Base-by-base conservation (phyloP, 129 eudicot genomes). In the Logfia minima region DNA sequence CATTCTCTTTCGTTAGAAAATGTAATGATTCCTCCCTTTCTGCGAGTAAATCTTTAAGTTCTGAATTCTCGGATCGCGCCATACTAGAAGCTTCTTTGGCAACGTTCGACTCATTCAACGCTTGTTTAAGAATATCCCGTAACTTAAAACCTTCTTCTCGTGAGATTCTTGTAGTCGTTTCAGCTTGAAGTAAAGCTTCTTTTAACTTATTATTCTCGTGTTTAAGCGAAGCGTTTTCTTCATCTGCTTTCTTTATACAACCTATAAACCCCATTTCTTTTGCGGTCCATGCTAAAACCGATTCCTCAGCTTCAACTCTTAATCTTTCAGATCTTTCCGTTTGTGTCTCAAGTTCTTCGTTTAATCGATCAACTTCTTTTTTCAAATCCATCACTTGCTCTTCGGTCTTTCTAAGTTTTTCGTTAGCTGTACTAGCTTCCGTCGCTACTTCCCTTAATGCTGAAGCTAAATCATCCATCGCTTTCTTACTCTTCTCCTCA, bases 11-110 rank as follows among this genome's bases (percentile, higher is more conserved):
- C 0, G 90, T 79, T 22, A 91, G 88, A 61, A 79, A 74, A 70
- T 77, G 85, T 16, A 94, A 39, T 1, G 90, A 84, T 51, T 87
- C 92, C 26, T 94, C 98, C 75, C 91, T 94, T 51, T 91, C 97
- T 0, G 88, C 77, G 2, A 91, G 66, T 21, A 68, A 83, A 59
- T 91, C 92, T 76, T 91, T 86, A 58, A 94, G 92, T 34, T 75
- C 80, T 7, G 93, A 84, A 56, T 86, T 94, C 72, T 94, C 93
- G 1, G 87, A 83, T 45, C 84, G 83, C 2, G 97, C 97, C 43
- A 90, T 81, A 31, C 77, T 86, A 1, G 98, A 83, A 45, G 97
- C 97, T 67, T 89, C 96, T 83, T 93, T 93, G 14, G 98, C 92
- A 19, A 83, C 93, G 22, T 85, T 87, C 2, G 96, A 81, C 69